These are phyloP conservation scores for Aspergillus ostianus DNA, from an alignment of 495 filamentous ascomycete species.

Conservation along the genomic window DNA sequence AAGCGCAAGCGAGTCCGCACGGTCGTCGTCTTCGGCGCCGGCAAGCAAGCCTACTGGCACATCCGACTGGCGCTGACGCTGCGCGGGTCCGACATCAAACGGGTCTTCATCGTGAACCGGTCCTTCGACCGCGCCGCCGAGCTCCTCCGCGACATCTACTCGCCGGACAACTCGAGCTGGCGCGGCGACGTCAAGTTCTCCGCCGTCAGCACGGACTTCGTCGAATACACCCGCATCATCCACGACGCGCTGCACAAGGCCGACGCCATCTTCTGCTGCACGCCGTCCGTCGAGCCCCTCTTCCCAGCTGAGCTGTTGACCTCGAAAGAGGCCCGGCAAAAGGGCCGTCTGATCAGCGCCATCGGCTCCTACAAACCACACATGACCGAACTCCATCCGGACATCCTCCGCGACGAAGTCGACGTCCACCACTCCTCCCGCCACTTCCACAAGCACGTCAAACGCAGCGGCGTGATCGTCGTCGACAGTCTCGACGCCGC, in stretches of 20 bases:
- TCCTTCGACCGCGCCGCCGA: constrained; percentile 60
- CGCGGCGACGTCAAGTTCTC: constrained; percentile 65
- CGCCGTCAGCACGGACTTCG: constrained; percentile 67
- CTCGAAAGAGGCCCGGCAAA: constrained; percentile 63
- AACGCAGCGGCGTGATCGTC: constrained; percentile 70
- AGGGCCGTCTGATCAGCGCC: constrained; percentile 73
- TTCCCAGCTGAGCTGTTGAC: constrained; percentile 67
- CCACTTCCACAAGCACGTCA: constrained; percentile 70
- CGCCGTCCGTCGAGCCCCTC: constrained; percentile 57
- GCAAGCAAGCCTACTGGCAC: constrained; percentile 92
- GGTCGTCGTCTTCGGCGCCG: constrained; percentile 83
- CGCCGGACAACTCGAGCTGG: constrained; percentile 45
- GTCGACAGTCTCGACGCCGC: constrained; percentile 82
- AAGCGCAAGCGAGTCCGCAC: constrained; percentile 68
- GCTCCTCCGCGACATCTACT: constrained; percentile 58
- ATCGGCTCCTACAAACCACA: constrained; percentile 81
- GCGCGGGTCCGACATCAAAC: constrained; percentile 66
- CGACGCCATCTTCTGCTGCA: constrained; percentile 80
- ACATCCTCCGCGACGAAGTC: constrained; percentile 69
- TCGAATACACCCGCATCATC: constrained; percentile 65
- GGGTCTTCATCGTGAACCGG: constrained; percentile 77
- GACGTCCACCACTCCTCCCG: constrained; percentile 46
- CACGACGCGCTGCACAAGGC: constrained; percentile 64
- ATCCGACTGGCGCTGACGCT: constrained; percentile 77
- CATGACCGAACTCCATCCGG: constrained; percentile 83